A percentile compares a stretch with the other conserved stretches of the same genome.
phyloP scores from a whole-genome alignment of 129 eudicot species.

The Rutidosis leptorrhynchoides region DNA sequence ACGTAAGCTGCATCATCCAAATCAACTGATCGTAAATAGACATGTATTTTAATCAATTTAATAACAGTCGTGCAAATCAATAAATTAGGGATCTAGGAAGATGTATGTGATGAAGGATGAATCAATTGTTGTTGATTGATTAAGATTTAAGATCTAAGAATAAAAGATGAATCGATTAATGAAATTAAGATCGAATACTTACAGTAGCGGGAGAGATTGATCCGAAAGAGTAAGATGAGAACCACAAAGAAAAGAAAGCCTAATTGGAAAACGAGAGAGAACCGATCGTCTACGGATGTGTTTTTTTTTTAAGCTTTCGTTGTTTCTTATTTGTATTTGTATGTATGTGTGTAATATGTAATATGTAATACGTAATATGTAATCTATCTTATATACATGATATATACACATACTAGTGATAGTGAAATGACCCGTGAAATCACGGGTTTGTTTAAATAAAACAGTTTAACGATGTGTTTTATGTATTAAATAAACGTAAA shows the following conservation, averaged over 20 bases:
- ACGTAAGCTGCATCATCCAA: constrained; percentile 18
- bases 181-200: constrained; percentile 28
- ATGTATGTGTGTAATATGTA: background rate
- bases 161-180: constrained; percentile 8
- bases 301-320: constrained; percentile 7
- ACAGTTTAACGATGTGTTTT: too few species aligned
- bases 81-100: constrained; percentile 32
- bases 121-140: background rate
- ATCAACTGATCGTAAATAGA: constrained; percentile 9
- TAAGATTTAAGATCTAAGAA: background rate
- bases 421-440: too few species aligned
- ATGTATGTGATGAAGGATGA: background rate
- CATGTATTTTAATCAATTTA: constrained; percentile 10
- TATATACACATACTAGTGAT: too few species aligned
- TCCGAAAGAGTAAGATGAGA: constrained; percentile 29
- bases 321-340: background rate
- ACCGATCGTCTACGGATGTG: constrained; percentile 5
- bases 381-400: too few species aligned
- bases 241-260: constrained; percentile 1
- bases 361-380: too few species aligned
- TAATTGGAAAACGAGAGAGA: background rate
- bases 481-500: too few species aligned
- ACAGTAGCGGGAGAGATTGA: constrained; percentile 30
- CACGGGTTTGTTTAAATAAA: too few species aligned
- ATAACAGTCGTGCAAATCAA: background rate